Base-by-base conservation (phyloP, 1,139 yeast genomes). In the Blastobotrys capitulatus region DNA sequence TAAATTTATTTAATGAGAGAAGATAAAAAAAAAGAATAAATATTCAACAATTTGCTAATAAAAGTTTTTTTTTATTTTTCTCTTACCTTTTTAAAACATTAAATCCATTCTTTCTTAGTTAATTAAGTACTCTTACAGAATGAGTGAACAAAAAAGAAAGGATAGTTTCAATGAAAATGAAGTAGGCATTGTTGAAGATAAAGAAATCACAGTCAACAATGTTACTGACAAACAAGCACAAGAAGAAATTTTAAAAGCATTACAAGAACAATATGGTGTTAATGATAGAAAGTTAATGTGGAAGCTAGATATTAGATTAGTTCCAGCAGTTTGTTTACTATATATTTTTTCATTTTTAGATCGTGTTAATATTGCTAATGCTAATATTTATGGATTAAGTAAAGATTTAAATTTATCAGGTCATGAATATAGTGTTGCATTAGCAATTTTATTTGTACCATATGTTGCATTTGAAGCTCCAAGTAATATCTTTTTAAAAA, bases 361-460 rank as follows among this genome's bases (percentile, higher is more conserved):
- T 62, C 72, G 89, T 62, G 87, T 83, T 47, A 84, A 83, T 62
- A 82, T 84, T 51, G 80, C 88, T 36, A 84, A 84, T 61, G 92
- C 92, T 19, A 79, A 78, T 54, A 74, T 82, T 52, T 82, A 83
- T 56, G 89, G 89, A 10, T 69, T 84, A 67, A 39, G 25, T 9
- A 34, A 42, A n/a, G 38, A 9, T 15, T 32, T 49, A 7, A 31
- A 31, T 9, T 42, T 49, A 26, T n/a, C 22, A 2, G 46, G 45
- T 2, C 31, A 42, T 57, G 83, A 83, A 62, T 84, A 76, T 68
- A 81, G 82, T 60, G 74, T 74, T 20, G 68, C 86, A 1, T 57
- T 72, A 59, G 82, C 88, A 9, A 75, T 84, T 10, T 85, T 85
- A 64, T 85, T 83, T 59, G 83, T 83, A 18, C 89, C 89, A 9